Evolutionary conservation across 306 rosid species (phyloP), one percentile per base, ranked within the genome.

Genomic region (Dalbergia cultrata): DNA sequence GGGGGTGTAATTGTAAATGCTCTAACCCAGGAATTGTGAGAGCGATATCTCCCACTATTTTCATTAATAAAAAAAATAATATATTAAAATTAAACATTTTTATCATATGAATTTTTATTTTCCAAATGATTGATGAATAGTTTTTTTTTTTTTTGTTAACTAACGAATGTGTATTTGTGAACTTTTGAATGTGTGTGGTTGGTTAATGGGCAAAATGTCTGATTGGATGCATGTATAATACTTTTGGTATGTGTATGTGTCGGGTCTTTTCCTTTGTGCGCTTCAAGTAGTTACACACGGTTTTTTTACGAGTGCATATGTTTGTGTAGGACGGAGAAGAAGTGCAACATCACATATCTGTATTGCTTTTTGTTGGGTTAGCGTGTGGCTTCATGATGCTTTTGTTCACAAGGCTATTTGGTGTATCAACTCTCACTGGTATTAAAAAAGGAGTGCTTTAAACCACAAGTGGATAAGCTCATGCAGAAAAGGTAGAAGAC

Each of bases 281-380:
- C 41, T 37, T 26, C 31, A 2, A 26, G 31, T 26, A 37, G 2
- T 37, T 0, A 1, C 7, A 37, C 5, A 7, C 0, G 41, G 41
- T 7, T 37, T 37, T 37, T 37, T 37, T 7, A 37, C 41, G 31
- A 67, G 39, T 64, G 16, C 12, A 67, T 67, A 19, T 50, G 57
- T 50, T 60, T 33, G 56, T 85, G 85, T 89, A 92, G 97, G 94
- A 90, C 66, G 87, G 87, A 79, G 78, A 85, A n/a, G 90, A 82
- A 84, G 94, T 90, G 63, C 97, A 92, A 79, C 94, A 88, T 76
- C 78, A 82, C 68, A 82, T 82, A 76, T 82, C 85, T 76, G 57
- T 86, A 77, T 88, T 93, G 90, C 99, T 93, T 80, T 93, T 89
- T 87, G 74, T 93, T 80, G 99, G 95, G 60, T 82, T 95, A 84